phyloP scores from a whole-genome alignment of 83 land plant species.

The Picea mariana region DNA sequence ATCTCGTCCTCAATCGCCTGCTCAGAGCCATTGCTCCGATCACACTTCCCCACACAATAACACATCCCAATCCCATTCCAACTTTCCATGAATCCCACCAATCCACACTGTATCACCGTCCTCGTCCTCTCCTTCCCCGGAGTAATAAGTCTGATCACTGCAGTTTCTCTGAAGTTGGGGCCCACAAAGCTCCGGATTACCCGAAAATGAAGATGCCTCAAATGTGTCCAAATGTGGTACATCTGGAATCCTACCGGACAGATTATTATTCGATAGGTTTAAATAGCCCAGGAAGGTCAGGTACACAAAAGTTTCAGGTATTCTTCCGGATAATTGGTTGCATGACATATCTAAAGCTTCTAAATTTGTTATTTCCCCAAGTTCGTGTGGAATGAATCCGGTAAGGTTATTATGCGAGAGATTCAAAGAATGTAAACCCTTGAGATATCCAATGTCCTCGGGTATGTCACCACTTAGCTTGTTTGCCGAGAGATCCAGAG shows the following conservation, averaged over 20 bases:
- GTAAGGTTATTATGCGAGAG: slow-evolving; percentile 33
- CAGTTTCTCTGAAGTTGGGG: background rate
- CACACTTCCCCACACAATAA: too few species aligned
- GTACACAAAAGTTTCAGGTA: slow-evolving; percentile 27
- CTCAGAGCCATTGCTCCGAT: too few species aligned
- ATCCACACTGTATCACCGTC: background rate
- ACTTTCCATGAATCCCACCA: too few species aligned
- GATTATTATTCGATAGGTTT: slow-evolving; percentile 31
- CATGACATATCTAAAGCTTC: slow-evolving; percentile 34
- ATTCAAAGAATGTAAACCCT: slow-evolving; percentile 26
- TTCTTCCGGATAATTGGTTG: slow-evolving; percentile 35
- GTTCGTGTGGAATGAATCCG: slow-evolving; percentile 30
- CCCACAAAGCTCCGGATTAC: slow-evolving; percentile 35
- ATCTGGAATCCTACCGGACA: slow-evolving; percentile 37
- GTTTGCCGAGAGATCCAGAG: slow-evolving; percentile 39
- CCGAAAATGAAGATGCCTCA: slow-evolving; percentile 20
- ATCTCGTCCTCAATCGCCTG: too few species aligned
- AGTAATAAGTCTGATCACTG: too few species aligned
- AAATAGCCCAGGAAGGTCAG: slow-evolving; percentile 20
- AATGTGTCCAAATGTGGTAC: slow-evolving; percentile 26
- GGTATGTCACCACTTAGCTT: slow-evolving; percentile 31
- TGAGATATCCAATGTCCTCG: slow-evolving; percentile 19
- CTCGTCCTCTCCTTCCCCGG: background rate
- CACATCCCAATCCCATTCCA: too few species aligned
- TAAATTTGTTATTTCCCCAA: slow-evolving; percentile 23